phyloP scores from a whole-genome alignment of 208 protist genomes.

The Leptomonas pyrrhocoris region DNA sequence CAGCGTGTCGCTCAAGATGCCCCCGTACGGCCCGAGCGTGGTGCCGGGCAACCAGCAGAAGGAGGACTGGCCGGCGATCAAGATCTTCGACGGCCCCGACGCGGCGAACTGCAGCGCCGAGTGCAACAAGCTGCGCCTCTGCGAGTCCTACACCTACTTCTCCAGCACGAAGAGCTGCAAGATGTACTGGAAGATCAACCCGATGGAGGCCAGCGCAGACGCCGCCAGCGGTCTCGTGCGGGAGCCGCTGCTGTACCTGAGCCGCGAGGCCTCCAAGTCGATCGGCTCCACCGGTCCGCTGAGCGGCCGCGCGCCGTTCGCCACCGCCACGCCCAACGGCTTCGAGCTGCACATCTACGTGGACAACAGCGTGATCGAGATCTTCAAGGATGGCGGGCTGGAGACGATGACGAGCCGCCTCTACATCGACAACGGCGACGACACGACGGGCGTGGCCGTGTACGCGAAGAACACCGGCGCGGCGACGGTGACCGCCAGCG shows the following conservation, averaged over 20 bases:
- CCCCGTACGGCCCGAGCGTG: conserved; percentile 13
- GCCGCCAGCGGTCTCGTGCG: conserved; percentile 25
- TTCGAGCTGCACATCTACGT: conserved; percentile 41
- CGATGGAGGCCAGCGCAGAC: neutral
- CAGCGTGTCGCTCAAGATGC: conserved; percentile 40
- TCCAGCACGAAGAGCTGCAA: conserved; percentile 14
- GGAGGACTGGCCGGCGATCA: conserved; percentile 28
- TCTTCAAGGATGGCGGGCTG: conserved; percentile 48
- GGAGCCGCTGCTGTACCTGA: conserved; percentile 40
- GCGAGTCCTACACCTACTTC: conserved; percentile 34
- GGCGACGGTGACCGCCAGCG: conserved; percentile 14
- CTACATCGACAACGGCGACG: conserved; percentile 26
- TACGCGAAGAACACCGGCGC: conserved; percentile 30
- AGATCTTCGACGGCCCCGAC: conserved; percentile 18
- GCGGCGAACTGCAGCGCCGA: conserved; percentile 32
- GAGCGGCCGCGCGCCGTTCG: conserved; percentile 42
- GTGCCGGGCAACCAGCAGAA: conserved; percentile 4
- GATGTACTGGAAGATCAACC: conserved; percentile 34
- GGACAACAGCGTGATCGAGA: conserved; percentile 44
- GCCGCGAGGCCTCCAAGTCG: conserved; percentile 30
- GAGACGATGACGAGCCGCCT: conserved; percentile 42
- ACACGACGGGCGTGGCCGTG: conserved; percentile 30
- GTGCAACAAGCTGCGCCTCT: conserved; percentile 33
- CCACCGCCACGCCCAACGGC: conserved; percentile 23
- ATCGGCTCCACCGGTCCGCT: conserved; percentile 30